These are phyloP conservation scores for Termitomyces sp. DNA, from an alignment of 768 basidiomycete species.

Conservation along the genomic window DNA sequence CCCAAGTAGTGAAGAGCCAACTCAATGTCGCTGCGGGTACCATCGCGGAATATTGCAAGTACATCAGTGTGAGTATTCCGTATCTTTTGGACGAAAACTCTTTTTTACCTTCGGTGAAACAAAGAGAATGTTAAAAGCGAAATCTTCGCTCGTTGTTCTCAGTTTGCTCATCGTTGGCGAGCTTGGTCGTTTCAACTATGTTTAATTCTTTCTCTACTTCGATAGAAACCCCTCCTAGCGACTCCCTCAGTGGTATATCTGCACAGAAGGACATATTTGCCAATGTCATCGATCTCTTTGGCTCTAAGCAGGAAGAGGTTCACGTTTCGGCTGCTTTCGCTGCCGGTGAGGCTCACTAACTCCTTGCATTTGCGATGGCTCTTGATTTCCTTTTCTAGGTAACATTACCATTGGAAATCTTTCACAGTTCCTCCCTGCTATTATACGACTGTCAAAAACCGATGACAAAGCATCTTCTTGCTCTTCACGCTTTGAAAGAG, in stretches of 20 bases:
- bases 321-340: too few species aligned
- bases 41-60: conserved; percentile 79
- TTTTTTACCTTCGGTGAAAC: background rate
- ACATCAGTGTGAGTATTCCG: conserved; percentile 56
- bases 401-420: too few species aligned
- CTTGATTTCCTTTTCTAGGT: too few species aligned
- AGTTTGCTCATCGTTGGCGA: conserved; percentile 90
- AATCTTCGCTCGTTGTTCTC: conserved; percentile 67
- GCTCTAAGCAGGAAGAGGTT: too few species aligned
- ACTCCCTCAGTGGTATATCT: conserved; percentile 72
- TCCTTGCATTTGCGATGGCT: too few species aligned
- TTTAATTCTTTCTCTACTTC: conserved; percentile 8
- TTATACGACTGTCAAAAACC: too few species aligned
- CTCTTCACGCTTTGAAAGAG: too few species aligned
- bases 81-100: background rate
- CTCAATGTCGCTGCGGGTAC: conserved; percentile 76
- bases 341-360: too few species aligned
- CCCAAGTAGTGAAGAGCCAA: conserved; percentile 69
- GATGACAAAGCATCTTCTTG: too few species aligned
- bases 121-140: conserved; percentile 54
- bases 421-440: too few species aligned
- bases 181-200: conserved; percentile 85
- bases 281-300: too few species aligned
- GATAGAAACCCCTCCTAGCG: background rate
- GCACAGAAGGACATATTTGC: conserved; percentile 72